Base-by-base conservation (phyloP, 345 rosid genomes). In the Hibiscus trionum region DNA sequence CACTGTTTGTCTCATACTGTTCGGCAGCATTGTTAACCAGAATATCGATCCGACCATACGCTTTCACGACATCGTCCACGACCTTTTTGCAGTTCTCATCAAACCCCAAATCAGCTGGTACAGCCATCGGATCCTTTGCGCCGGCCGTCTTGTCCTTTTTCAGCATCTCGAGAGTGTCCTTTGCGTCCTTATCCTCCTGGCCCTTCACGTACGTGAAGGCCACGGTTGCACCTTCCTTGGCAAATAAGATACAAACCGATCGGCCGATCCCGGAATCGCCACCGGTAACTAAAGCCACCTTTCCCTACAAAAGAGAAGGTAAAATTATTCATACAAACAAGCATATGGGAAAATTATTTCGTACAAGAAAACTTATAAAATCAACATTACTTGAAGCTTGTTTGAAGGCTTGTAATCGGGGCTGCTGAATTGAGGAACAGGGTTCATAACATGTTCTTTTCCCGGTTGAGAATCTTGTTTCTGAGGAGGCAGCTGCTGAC, bases 201-300 rank as follows among this genome's bases (percentile, higher is more conserved):
- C 73, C 71, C 73, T 85, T 90, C 14, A 88, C 87, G 52, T 86
- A 86, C 0, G 98, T 90, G 84, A 93, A 87, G 5, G 89, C 98
- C 21, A 90, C 91, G 0, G 84, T 84, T 9, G 93, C 95, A 1
- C 98, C 95, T 46, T 90, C 95, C 0, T 66, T 62, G 0, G 77
- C 90, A 11, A 80, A 42, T 1, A 90, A 12, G 15, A 47, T 47
- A 11, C 52, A 47, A 70, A 90, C 98, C 0, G 94, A 94, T 74
- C 86, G 59, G 16, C 98, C 91, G 4, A 93, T 90, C 15, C 96
- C 96, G 0, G 90, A 88, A 76, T 88, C 97, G 11, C 98, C 98
- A 4, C 95, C 93, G 0, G 95, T 90, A 44, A 93, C 87, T 0
- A 89, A 71, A 0, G 96, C 89, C 71, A 93, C 90, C 82, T 82